Conservation (phyloP, 2,329 filamentous ascomycete species). For the Phaeosphaeriaceae sp. region DNA sequence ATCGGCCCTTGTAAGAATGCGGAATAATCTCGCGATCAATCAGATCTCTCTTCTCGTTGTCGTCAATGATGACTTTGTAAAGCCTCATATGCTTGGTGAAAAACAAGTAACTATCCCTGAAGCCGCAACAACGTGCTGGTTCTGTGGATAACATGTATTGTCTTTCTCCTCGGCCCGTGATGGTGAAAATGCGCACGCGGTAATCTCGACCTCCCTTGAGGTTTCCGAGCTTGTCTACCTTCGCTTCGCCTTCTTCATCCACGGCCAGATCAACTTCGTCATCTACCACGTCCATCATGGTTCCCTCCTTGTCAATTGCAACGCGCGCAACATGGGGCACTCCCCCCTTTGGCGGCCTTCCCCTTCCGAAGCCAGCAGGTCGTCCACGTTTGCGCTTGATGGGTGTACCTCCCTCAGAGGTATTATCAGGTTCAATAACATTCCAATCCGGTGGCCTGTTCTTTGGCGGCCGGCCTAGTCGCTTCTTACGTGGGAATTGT, state of each 20-base stretch:
- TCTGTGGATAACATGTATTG: constrained; percentile 99
- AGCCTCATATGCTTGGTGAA: constrained; percentile 97
- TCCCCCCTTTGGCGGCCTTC: constrained; percentile 72
- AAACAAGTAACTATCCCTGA: constrained; percentile 97
- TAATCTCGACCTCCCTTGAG: constrained; percentile 87
- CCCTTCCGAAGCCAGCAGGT: constrained; percentile 66
- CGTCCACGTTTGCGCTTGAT: constrained; percentile 57
- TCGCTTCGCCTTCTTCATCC: constrained; percentile 86
- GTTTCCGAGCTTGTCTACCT: constrained; percentile 88
- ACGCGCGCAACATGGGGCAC: constrained; percentile 80
- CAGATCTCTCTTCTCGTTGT: constrained; percentile 95
- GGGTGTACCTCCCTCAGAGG: constrained; percentile 57
- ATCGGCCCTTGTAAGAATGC: constrained; percentile 96
- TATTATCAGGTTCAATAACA: constrained; percentile 58
- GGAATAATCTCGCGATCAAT: constrained; percentile 96
- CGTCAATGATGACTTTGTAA: constrained; percentile 97
- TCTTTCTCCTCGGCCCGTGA: constrained; percentile 79
- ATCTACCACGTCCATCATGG: constrained; percentile 84
- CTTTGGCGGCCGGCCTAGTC: constrained; percentile 85
- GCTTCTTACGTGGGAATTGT: constrained; percentile 70
- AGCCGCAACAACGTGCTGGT: constrained; percentile 93
- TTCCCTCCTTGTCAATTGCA: constrained; percentile 91
- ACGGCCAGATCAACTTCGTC: constrained; percentile 91
- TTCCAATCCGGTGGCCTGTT: constrained; percentile 80
- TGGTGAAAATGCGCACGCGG: constrained; percentile 92